These are phyloP conservation scores for Saccharomycopsis phalli DNA, from an alignment of 1,139 yeast species.

Conservation along the genomic window DNA sequence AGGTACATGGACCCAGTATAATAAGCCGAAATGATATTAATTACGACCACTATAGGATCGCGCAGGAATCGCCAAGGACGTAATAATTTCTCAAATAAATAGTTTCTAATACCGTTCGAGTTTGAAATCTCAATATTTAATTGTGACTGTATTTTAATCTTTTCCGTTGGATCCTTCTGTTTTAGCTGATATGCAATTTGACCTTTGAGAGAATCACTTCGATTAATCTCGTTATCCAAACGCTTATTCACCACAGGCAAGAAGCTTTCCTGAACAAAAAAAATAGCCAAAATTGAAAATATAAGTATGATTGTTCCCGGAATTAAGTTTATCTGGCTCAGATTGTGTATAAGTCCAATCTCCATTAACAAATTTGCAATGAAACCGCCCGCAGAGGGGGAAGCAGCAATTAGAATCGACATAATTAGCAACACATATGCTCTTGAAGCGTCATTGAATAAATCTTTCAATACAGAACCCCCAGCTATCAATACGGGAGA, in stretches of 20 bases:
- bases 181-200: conserved; percentile 4
- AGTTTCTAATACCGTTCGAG: conserved; percentile 5
- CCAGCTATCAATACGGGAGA: conserved; percentile 16
- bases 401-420: conserved; percentile 9
- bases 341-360: not conserved
- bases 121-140: conserved; percentile 3
- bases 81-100: conserved; percentile 2
- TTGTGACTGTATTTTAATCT: not conserved
- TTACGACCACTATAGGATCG: conserved; percentile 9
- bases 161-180: not conserved
- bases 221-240: conserved; percentile 7
- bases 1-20: conserved; percentile 18
- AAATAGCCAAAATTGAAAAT: conserved; percentile 9
- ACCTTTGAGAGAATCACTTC: conserved; percentile 3
- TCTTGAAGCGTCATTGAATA: conserved; percentile 12
- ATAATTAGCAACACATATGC: conserved; percentile 9
- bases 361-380: conserved; percentile 3
- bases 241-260: conserved; percentile 16
- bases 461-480: conserved; percentile 14
- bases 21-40: conserved; percentile 9
- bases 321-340: conserved; percentile 9
- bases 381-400: conserved; percentile 13
- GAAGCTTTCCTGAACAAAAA: conserved; percentile 15
- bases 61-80: conserved; percentile 9
- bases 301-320: conserved; percentile 11